Conservation (phyloP, 2,329 filamentous ascomycete genomes). For the Thielaviopsis ethacetica region DNA sequence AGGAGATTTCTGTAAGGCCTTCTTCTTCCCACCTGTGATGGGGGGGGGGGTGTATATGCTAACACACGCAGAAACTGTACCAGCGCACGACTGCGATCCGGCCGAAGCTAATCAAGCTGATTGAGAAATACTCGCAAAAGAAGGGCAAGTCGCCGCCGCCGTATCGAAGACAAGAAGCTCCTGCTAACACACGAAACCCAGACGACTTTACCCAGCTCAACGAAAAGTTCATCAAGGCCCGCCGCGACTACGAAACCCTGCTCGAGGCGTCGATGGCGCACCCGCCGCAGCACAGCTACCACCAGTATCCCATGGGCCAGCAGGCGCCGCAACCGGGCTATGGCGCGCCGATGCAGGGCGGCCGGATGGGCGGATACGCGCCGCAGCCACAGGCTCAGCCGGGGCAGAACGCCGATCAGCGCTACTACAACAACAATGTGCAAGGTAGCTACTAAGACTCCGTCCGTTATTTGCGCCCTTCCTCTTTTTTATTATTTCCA, state of each 20-base stretch:
- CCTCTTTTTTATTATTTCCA: background rate
- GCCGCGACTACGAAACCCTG: constrained; percentile 90
- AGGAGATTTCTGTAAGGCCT: constrained; percentile 68
- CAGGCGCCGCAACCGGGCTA: constrained; percentile 31
- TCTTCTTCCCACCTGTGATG: too few species aligned
- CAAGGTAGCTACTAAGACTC: constrained; percentile 7
- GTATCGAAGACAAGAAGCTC: background rate
- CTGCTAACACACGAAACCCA: constrained; percentile 21
- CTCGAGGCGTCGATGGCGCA: constrained; percentile 94
- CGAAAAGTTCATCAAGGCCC: constrained; percentile 98
- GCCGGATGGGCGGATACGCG: background rate
- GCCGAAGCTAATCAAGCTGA: constrained; percentile 92
- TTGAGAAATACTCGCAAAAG: constrained; percentile 98
- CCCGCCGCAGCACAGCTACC: constrained; percentile 64
- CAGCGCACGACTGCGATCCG: constrained; percentile 88
- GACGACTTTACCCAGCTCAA: constrained; percentile 98
- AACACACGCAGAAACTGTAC: constrained; percentile 47
- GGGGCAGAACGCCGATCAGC: constrained; percentile 8
- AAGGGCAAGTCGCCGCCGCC: constrained; percentile 46
- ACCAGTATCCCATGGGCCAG: constrained; percentile 45
- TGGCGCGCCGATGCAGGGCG: constrained; percentile 14
- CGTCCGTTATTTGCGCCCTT: background rate
- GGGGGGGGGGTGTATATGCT: too few species aligned
- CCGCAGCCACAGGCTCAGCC: constrained; percentile 6
- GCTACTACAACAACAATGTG: constrained; percentile 9